phyloP scores from a whole-genome alignment of 495 filamentous ascomycete genomes.

The Penicillium antarcticum region DNA sequence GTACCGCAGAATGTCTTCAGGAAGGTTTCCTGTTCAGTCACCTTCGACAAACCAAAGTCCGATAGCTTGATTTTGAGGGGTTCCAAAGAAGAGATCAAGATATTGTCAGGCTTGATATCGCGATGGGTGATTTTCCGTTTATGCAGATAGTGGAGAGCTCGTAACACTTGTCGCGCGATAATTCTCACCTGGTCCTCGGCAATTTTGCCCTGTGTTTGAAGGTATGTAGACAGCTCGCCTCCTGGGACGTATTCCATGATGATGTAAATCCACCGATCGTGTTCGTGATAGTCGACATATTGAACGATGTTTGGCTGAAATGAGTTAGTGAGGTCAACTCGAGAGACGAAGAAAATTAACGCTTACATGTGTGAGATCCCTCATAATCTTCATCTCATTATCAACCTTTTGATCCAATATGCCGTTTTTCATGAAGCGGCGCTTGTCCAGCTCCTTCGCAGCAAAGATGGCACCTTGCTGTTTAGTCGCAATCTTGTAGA shows the following conservation, averaged over 20 bases:
- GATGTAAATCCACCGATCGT: constrained; percentile 76
- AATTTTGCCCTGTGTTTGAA: constrained; percentile 57
- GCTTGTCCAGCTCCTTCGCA: constrained; percentile 89
- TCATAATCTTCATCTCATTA: constrained; percentile 95
- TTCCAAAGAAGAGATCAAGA: constrained; percentile 68
- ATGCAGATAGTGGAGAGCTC: constrained; percentile 85
- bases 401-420: constrained; percentile 80
- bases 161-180: constrained; percentile 74
- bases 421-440: constrained; percentile 83
- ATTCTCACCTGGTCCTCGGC: constrained; percentile 63
- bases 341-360: neutral
- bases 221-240: constrained; percentile 77
- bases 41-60: constrained; percentile 94
- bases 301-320: constrained; percentile 80
- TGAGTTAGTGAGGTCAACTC: neutral
- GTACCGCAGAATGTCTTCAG: constrained; percentile 96
- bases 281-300: constrained; percentile 81
- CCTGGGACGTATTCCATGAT: constrained; percentile 91
- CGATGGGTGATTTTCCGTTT: constrained; percentile 85
- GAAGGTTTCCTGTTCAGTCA: constrained; percentile 84
- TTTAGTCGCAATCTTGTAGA: constrained; percentile 79
- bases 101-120: constrained; percentile 98
- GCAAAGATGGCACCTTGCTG: constrained; percentile 77
- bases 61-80: constrained; percentile 86
- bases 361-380: constrained; percentile 74